Evolutionary conservation across 768 basidiomycete genomes (phyloP), one percentile per base, ranked within the genome.

Genomic region (Gloeophyllum trabeum): DNA sequence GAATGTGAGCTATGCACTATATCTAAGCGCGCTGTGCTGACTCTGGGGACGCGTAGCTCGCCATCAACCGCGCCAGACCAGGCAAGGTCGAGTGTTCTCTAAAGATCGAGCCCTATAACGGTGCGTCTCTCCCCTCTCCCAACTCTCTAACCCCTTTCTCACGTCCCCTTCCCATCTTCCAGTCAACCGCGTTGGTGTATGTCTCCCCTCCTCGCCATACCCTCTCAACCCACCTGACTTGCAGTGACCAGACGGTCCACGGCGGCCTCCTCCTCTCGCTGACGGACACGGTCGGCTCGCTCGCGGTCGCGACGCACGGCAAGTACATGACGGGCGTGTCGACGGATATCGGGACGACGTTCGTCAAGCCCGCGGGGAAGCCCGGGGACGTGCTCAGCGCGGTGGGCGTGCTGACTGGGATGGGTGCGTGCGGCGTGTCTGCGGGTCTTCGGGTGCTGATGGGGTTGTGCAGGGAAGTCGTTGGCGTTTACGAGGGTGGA

Each of bases 251-350:
- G 67, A 69, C 67, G 58, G 81, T 81, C 19, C 87, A 91, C 50
- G 88, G 88, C 14, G 88, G 88, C 18, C 69, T 91, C 26, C 73
- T 90, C 48, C 57, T 85, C 54, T 86, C 87, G 6, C 62, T 91
- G 23, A 89, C 88, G 4, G 88, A 90, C 57, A 88, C 86, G 12
- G 59, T 90, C 14, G 87, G 88, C 3, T 89, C 87, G 1, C 71
- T 90, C 14, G 86, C 81, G n/a, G 75, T 91, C 20, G 82, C 86
- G 1, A 73, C 79, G 12, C 79, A 79, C 48, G 88, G 88, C 2
- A 79, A 87, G 6, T 91, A 64, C 52, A 87, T 88, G 86, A 90
- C 88, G 0, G 86, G 88, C 13, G 86, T 90, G 6, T 87, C 84
- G 2, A 86, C 85, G 3, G 87, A 90, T 54, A 76, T 91, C 48